phyloP scores from a whole-genome alignment of 495 filamentous ascomycete genomes.

The Aspergillus sparsus region DNA sequence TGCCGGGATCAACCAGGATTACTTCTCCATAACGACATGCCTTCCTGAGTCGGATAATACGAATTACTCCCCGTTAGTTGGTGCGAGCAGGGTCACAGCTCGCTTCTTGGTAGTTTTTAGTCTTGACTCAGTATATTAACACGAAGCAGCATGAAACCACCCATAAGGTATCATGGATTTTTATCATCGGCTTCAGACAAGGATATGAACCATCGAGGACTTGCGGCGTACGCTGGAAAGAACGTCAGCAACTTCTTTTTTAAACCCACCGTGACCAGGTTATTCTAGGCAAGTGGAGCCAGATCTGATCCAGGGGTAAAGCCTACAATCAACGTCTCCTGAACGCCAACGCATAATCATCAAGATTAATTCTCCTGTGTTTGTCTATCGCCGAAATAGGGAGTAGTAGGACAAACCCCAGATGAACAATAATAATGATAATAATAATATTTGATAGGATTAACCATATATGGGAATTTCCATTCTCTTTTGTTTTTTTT shows the following conservation, averaged over 20 bases:
- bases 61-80: neutral
- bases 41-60: neutral
- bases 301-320: conserved; percentile 6
- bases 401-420: neutral
- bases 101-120: neutral
- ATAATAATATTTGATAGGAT: too few relatives aligned
- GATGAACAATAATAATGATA: too few relatives aligned
- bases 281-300: conserved; percentile 2
- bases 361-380: neutral
- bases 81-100: neutral
- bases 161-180: too few relatives aligned
- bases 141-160: neutral
- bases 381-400: neutral
- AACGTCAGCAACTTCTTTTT: neutral
- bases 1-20: neutral
- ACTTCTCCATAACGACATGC: neutral
- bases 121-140: neutral
- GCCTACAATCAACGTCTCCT: neutral
- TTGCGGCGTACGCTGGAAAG: neutral
- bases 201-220: neutral
- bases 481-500: neutral
- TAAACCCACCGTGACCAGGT: neutral
- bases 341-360: neutral
- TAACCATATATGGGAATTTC: too few relatives aligned
- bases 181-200: neutral